Percentiles rank a stretch among this genome's conserved stretches.
Evolutionary conservation across 2,329 filamentous ascomycete genomes (phyloP).

Genomic region (Rugonectria rugulosa): DNA sequence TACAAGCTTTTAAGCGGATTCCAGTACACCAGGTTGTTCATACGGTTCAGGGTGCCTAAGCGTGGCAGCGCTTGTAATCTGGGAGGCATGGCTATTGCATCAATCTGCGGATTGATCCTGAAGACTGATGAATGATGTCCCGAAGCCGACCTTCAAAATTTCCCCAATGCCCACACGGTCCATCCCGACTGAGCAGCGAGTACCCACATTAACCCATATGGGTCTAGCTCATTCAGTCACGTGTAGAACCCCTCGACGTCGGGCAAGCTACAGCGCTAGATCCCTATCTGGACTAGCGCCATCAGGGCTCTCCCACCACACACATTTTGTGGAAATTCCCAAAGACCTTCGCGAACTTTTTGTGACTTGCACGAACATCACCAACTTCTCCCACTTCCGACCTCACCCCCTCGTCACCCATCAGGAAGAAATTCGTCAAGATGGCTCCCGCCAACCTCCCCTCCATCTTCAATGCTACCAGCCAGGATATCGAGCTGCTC

Average conservation of each 20-base stretch:
- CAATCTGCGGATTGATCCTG: constrained; percentile 31
- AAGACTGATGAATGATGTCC: constrained; percentile 32
- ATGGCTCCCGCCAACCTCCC: constrained; percentile 97
- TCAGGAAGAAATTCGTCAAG: constrained; percentile 64
- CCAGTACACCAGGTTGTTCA: constrained; percentile 36
- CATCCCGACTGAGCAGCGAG: constrained; percentile 11
- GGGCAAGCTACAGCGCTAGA: not conserved
- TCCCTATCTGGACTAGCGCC: constrained; percentile 35
- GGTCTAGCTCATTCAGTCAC: constrained; percentile 40
- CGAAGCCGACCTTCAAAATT: constrained; percentile 45
- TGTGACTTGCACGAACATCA: constrained; percentile 40
- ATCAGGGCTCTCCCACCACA: constrained; percentile 46
- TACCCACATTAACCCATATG: not conserved
- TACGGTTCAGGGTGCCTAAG: constrained; percentile 68
- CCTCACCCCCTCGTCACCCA: constrained; percentile 38
- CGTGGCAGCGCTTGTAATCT: constrained; percentile 69
- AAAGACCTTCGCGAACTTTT: constrained; percentile 53
- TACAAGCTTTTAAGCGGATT: not conserved
- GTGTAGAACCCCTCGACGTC: constrained; percentile 34
- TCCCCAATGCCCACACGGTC: constrained; percentile 36
- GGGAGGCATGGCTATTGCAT: constrained; percentile 66
- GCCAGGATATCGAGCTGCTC: constrained; percentile 99
- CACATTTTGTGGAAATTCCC: constrained; percentile 50
- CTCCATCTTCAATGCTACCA: constrained; percentile 94
- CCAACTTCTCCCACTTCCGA: constrained; percentile 38